Percentiles rank a stretch among this genome's conserved stretches.
Conservation (phyloP, 331 rosid species). For the Erythrophleum ivorense region DNA sequence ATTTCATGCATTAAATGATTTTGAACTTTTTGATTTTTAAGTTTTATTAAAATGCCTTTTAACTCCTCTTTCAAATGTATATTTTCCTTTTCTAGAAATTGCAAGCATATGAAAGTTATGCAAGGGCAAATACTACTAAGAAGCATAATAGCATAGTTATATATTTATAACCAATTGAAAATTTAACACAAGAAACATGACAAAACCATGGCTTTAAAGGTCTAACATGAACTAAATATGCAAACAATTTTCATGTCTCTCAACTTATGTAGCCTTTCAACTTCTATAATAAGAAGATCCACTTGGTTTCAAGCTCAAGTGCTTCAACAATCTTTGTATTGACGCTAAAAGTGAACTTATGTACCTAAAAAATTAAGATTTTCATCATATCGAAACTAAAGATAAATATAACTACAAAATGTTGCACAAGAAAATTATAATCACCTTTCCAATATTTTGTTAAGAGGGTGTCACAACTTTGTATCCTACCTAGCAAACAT, state of each 20-base stretch:
- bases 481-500: constrained; percentile 88
- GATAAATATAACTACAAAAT: neutral
- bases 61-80: constrained; percentile 50
- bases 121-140: neutral
- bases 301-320: constrained; percentile 63
- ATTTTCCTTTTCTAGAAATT: constrained; percentile 60
- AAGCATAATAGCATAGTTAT: too few species aligned
- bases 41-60: constrained; percentile 42
- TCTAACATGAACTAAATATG: constrained; percentile 14
- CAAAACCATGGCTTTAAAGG: neutral
- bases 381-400: constrained; percentile 20
- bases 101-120: constrained; percentile 40
- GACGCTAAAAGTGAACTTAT: constrained; percentile 82
- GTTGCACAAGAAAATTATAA: neutral
- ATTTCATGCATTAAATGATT: constrained; percentile 52
- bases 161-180: neutral
- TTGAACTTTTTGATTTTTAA: constrained; percentile 56
- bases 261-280: too few species aligned
- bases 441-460: constrained; percentile 80
- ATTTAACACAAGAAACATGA: neutral
- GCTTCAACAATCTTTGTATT: constrained; percentile 84
- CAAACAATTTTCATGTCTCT: neutral
- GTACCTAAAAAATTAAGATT: constrained; percentile 57
- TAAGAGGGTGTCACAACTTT: constrained; percentile 83
- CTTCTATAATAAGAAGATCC: too few species aligned